Evolutionary conservation across 331 rosid species (phyloP), one percentile per base, ranked within the genome.

Genomic region (Dryas integrifolia): DNA sequence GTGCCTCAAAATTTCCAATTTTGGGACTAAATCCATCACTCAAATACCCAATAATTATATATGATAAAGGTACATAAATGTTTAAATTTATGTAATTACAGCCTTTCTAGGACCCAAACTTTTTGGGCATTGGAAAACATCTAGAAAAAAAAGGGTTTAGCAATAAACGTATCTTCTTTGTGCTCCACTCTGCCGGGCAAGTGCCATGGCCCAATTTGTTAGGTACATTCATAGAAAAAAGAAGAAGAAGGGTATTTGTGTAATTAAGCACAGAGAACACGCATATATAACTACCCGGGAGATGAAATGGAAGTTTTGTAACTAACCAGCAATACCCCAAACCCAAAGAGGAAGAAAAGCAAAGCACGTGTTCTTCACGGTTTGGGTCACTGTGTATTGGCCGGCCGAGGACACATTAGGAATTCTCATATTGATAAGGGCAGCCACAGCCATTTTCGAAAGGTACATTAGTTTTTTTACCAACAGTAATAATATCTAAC

Each of bases 351-450:
- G 35, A 16, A 38, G 41, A 40, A 44, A 58, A 58, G 44, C 18
- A 50, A 76, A 58, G 57, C 87, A 80, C 78, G 84, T 76, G 82
- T 58, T 73, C 35, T 43, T 76, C 69, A 9, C 73, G 80, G 65
- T 18, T 18, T 18, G 18, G 18, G 18, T 18, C 18, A 18, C 51
- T 12, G 55, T 12, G 7, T 5, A 52, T 3, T 6, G 74, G 46
- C 44, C 11, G 40, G 73, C 24, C 1, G 24, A 30, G 76, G 74
- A 5, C 8, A 67, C 40, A 11, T 49, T 72, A 3, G 75, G 46
- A 47, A 75, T 40, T 73, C 18, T n/a, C 1, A 1, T 0, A 11
- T 52, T 13, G 2, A 44, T 3, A 43, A 7, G 61, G 44, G 24
- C 47, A 1, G 21, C 35, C 61, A 39, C 30, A 26, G 1, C 30